phyloP scores from a whole-genome alignment of 768 basidiomycete species.

The Xerocomellus intermedius region DNA sequence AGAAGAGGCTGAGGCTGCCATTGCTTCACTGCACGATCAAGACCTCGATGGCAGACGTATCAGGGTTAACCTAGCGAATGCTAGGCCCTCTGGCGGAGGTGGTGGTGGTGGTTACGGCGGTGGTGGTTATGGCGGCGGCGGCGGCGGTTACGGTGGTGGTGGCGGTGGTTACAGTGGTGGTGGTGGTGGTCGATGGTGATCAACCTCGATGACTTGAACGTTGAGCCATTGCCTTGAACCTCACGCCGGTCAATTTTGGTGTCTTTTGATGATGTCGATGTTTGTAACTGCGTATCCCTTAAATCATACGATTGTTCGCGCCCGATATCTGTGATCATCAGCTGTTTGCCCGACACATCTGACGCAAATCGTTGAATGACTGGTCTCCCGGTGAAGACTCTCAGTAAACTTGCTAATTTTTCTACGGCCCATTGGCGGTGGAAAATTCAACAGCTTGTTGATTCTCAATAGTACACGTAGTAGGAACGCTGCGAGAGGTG shows the following conservation, averaged over 20 bases:
- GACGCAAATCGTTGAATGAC: too few species aligned
- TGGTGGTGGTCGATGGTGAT: constrained; percentile 17
- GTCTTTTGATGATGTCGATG: constrained; percentile 5
- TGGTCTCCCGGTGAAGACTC: too few species aligned
- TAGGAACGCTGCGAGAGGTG: background rate
- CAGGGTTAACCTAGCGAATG: constrained; percentile 46
- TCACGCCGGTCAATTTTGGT: background rate
- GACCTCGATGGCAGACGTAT: constrained; percentile 55
- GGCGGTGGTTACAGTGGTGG: constrained; percentile 9
- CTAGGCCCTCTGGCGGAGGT: constrained; percentile 20
- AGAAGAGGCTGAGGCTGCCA: constrained; percentile 45
- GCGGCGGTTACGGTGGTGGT: constrained; percentile 2
- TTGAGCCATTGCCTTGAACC: background rate
- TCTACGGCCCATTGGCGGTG: too few species aligned
- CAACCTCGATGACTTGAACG: background rate
- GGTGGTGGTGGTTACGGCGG: constrained; percentile 16
- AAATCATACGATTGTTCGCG: background rate
- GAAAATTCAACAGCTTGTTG: background rate
- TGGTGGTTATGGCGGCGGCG: constrained; percentile 12
- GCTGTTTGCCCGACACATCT: background rate
- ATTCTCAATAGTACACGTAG: constrained; percentile 14
- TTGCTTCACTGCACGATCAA: constrained; percentile 45
- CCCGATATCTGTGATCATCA: background rate
- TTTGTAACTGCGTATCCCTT: constrained; percentile 4
- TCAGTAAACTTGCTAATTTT: too few species aligned